Base-by-base conservation (phyloP, 257 asterid species). In the Salvia miltiorrhiza region DNA sequence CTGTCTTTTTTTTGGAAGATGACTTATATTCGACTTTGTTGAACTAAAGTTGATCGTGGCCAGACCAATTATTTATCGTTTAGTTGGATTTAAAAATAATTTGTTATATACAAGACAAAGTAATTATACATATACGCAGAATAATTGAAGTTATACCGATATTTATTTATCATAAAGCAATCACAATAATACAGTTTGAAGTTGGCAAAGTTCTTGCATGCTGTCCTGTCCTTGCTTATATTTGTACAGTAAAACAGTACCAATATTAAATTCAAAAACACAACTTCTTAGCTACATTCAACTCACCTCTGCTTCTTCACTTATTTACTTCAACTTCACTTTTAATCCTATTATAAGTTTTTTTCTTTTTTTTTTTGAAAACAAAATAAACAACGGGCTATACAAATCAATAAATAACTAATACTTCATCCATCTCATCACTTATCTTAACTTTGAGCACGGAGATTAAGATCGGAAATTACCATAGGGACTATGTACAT, bases 231-330 rank as follows among this genome's bases (percentile, higher is more conserved):
- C n/a, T n/a, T n/a, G n/a, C n/a, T n/a, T n/a, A n/a, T n/a, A n/a
- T n/a, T n/a, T n/a, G n/a, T 55, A 55, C 10, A 56, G 56, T 10
- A 16, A 69, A 19, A 49, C 23, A 24, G 44, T 48, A 24, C 12
- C 23, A 57, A 57, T 61, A 33, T 69, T 30, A 26, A 68, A 75
- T 61, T 75, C 10, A 62, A 53, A 45, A 53, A 57, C 41, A 24
- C 40, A 10, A 61, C 39, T 61, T 40, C 61, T 61, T 68, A 33
- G 56, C 61, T 19, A 32, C 54, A 61, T 68, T 71, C 70, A 74
- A 41, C 75, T 52, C 74, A 74, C 40, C 40, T 11, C 23, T 5
- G 47, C 16, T 21, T 47, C 24, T 37, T 37, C 4, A 4, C 41
- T 28, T 32, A 20, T 64, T 32, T 20, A 67, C 8, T 28, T 53